A percentile compares a stretch with the other conserved stretches of the same genome.
Evolutionary conservation across 306 rosid genomes (phyloP).

Genomic region (Astragalus membranaceus): DNA sequence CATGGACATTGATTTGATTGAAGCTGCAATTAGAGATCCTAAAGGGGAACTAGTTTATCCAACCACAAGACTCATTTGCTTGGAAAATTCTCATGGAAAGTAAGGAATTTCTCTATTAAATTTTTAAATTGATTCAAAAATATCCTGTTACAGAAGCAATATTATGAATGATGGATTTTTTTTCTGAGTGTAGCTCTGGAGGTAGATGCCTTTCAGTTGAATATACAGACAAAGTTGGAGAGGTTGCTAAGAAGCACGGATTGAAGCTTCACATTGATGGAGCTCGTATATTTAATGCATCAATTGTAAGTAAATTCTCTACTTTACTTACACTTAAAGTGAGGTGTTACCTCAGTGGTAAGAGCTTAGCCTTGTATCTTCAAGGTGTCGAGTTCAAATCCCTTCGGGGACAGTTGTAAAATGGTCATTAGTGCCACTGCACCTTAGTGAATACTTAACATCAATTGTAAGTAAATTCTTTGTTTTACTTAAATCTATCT

Average conservation of each 20-base stretch:
- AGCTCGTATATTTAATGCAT: constrained; percentile 89
- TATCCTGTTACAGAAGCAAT: too few relatives aligned
- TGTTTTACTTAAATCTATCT: not conserved
- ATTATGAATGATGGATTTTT: too few relatives aligned
- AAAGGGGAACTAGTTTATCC: constrained; percentile 54
- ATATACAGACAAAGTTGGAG: constrained; percentile 77
- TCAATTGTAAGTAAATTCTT: not conserved
- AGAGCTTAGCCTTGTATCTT: too few relatives aligned
- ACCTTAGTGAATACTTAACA: too few relatives aligned
- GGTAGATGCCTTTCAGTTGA: constrained; percentile 80
- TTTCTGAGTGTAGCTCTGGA: constrained; percentile 56
- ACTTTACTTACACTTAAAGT: too few relatives aligned
- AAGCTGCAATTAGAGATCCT: constrained; percentile 75
- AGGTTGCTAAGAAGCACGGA: constrained; percentile 74
- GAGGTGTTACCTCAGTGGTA: too few relatives aligned
- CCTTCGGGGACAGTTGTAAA: too few relatives aligned
- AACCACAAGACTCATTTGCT: constrained; percentile 89
- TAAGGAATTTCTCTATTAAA: constrained; percentile 29
- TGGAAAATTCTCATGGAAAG: constrained; percentile 92
- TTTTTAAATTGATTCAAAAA: too few relatives aligned
- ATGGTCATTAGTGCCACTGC: too few relatives aligned
- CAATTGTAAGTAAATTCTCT: constrained; percentile 48
- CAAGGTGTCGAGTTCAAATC: too few relatives aligned
- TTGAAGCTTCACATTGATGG: constrained; percentile 91
- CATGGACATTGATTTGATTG: constrained; percentile 66